A percentile compares a stretch with the other conserved stretches of the same genome.
Evolutionary conservation across 495 filamentous ascomycete genomes (phyloP).

Genomic region (Daldinia decipiens): DNA sequence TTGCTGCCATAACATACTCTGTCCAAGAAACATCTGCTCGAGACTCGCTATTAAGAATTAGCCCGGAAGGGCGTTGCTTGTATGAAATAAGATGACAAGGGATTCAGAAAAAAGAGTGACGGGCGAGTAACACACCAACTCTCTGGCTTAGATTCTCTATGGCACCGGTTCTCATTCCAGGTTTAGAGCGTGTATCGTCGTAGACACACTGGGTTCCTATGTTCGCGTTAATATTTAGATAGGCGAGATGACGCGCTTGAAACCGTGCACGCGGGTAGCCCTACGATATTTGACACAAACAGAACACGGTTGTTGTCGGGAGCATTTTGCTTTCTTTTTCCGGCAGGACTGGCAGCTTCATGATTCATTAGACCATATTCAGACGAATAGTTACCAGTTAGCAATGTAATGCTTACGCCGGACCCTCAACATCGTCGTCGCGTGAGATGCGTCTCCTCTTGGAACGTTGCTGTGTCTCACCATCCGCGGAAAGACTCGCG

Average conservation of each 20-base stretch:
- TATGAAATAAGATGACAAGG: not conserved
- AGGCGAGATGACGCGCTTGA: not conserved
- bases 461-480: not conserved
- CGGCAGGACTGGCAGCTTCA: slow-evolving; percentile 54
- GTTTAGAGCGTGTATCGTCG: slow-evolving; percentile 51
- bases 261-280: slow-evolving; percentile 6
- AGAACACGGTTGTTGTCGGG: slow-evolving; percentile 51
- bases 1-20: slow-evolving; percentile 44
- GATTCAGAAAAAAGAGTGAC: not conserved
- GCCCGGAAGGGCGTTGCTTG: slow-evolving; percentile 11
- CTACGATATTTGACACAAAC: slow-evolving; percentile 43
- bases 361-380: not conserved
- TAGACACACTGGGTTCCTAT: not conserved
- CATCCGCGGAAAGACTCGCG: not conserved
- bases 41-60: slow-evolving; percentile 26
- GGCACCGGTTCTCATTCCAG: slow-evolving; percentile 54
- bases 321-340: slow-evolving; percentile 57
- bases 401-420: not conserved
- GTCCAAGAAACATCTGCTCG: slow-evolving; percentile 32
- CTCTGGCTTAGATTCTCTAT: slow-evolving; percentile 55
- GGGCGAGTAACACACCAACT: slow-evolving; percentile 32
- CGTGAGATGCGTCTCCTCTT: not conserved
- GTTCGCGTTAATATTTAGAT: not conserved
- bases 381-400: not conserved
- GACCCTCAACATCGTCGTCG: not conserved